Evolutionary conservation across 768 basidiomycete genomes (phyloP), one percentile per base, ranked within the genome.

Genomic region (Mycena vulgaris): DNA sequence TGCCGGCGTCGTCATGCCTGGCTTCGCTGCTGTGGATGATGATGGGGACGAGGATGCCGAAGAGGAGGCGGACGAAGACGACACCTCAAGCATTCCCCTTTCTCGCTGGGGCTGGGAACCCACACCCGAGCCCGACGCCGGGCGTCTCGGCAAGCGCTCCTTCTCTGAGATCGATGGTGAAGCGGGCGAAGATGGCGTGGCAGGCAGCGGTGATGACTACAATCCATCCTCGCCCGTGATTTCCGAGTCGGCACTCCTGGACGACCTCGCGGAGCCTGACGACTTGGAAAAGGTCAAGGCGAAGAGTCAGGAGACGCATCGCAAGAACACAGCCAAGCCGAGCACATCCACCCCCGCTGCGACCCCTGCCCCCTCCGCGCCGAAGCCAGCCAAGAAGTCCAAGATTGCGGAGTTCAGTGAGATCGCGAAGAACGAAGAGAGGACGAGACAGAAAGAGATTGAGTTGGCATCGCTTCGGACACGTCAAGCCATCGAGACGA

Each of bases 341-440:
- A 25, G 9, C 10, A 27, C 60, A 51, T 51, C 60, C 8, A 37
- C 25, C 21, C 60, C 48, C 5, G 21, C 60, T 13, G n/a, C n/a
- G n/a, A 11, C n/a, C 6, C 13, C 31, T 13, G n/a, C 31, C 2
- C 21, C 60, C 10, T 10, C 47, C 4, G 5, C 25, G 47, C 31
- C 23, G 7, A 62, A 51, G 48, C 33, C 60, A 4, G 8, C 48
- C 30, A 62, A 62, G 60, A 62, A 62, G 60, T 25, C 31, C 31
- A 62, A 62, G 31, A n/a, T 45, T 5, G 21, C 42, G 6, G 42
- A 45, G 42, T 45, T 45, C 42, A 45, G 42, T 21, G 42, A 49
- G 27, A 49, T 49, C 8, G 48, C 17, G 48, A 49, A 49, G 25
- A 27, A 5, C 25, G 48, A 49, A 14, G 48, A 49, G 48, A 27